These are phyloP conservation scores for Acanthamoeba sp. DNA, from an alignment of 208 protist species.

Conservation along the genomic window DNA sequence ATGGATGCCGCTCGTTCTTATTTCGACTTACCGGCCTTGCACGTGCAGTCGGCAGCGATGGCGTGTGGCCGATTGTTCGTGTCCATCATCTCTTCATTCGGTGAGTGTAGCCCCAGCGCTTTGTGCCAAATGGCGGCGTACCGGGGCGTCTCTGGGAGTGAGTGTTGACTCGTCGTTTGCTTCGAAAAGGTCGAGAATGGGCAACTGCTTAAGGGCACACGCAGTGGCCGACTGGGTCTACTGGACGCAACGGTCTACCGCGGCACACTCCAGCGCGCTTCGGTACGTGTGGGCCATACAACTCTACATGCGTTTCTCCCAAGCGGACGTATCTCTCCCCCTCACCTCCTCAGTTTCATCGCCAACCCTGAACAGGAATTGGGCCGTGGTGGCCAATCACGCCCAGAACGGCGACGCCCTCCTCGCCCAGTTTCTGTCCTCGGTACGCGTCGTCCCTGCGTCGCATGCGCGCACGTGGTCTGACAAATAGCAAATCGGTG, in stretches of 20 bases:
- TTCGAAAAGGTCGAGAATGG: not conserved
- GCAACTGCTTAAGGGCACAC: not conserved
- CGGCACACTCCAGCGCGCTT: not conserved
- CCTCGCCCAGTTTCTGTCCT: not conserved
- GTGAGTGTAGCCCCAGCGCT: not conserved
- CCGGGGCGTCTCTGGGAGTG: too few species aligned
- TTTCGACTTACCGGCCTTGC: not conserved
- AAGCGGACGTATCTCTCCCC: too few species aligned
- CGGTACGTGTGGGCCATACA: too few species aligned
- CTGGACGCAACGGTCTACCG: constrained; percentile 10
- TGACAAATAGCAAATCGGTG: too few species aligned
- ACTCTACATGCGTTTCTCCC: too few species aligned
- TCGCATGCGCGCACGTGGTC: too few species aligned
- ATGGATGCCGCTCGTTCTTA: too few species aligned
- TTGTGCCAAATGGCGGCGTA: too few species aligned
- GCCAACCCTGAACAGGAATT: not conserved
- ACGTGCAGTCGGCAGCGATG: not conserved
- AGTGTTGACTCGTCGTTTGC: not conserved
- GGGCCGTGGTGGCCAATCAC: not conserved
- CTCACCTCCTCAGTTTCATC: too few species aligned
- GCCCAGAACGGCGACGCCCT: not conserved
- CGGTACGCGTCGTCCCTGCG: not conserved
- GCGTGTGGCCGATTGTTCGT: not conserved
- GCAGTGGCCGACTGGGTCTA: constrained; percentile 41
- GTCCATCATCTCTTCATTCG: not conserved